Base-by-base conservation (phyloP, 169 alveolate genomes). In the Cryptosporidium tyzzeri region DNA sequence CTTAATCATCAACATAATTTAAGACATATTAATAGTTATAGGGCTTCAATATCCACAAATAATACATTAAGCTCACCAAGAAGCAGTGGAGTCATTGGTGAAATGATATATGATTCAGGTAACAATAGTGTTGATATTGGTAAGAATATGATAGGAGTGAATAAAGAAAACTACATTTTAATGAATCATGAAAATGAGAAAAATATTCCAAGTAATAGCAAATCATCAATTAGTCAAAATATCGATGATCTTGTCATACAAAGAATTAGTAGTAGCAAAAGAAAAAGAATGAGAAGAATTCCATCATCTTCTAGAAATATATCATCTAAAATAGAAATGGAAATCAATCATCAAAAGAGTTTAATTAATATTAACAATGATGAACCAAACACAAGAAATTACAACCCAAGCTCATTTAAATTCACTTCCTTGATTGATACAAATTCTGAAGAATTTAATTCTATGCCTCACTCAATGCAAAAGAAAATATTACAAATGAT, bases 401-500 rank as follows among this genome's bases (percentile, higher is more conserved):
- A 80, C 12, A 65, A 31, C n/a, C 51, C n/a, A 2, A 80, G 44
- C 41, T 33, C 33, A 18, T 41, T 59, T 33, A 80, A 65, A n/a
- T 80, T n/a, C 51, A 62, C 70, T 23, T 62, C 89, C 29, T 14
- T 65, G 26, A 59, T 80, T 31, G 89, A 80, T n/a, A 62, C 75
- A 14, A 80, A 80, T 44, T 80, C 89, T 14, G 51, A 80, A 44
- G 89, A 80, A n/a, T 80, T 80, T 39, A 59, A 44, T 37, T 44
- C 69, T n/a, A 61, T 80, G 75, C 89, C 89, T 26, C 73, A 59
- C 14, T 39, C 89, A 39, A 80, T 80, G 68, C 89, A 80, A 23
- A 80, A 65, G 65, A 80, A 80, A 16, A 45, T 80, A 59, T 29
- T 80, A n/a, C 89, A 80, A 80, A 80, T 80, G 89, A 62, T 80